These are phyloP conservation scores for Epichloe bromicola DNA, from an alignment of 2,329 filamentous ascomycete genomes.

Conservation along the genomic window DNA sequence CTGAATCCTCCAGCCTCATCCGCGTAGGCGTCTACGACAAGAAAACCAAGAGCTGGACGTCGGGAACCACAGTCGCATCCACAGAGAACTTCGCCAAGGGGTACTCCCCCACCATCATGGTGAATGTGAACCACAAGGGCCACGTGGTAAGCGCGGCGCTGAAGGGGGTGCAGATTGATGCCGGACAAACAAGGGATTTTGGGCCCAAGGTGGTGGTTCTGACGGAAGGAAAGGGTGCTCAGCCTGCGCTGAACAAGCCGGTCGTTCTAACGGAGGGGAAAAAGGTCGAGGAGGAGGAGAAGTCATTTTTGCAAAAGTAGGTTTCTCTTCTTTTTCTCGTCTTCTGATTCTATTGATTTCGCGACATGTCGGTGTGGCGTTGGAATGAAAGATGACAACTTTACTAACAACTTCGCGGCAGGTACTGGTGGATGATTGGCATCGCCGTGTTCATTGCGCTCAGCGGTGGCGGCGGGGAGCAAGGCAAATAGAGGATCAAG, in stretches of 20 bases:
- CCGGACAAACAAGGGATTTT: slow-evolving; percentile 52
- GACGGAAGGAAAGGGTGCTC: slow-evolving; percentile 33
- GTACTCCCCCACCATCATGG: slow-evolving; percentile 39
- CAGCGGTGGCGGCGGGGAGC: slow-evolving; percentile 33
- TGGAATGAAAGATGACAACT: background rate
- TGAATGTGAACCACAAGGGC: slow-evolving; percentile 34
- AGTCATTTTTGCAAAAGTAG: slow-evolving; percentile 55
- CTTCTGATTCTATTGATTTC: background rate
- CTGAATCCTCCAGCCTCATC: slow-evolving; percentile 32
- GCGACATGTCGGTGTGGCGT: background rate
- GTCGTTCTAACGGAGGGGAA: slow-evolving; percentile 50
- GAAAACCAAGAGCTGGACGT: slow-evolving; percentile 32
- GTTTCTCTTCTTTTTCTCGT: slow-evolving; percentile 13
- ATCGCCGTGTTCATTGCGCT: slow-evolving; percentile 40
- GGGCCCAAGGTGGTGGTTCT: slow-evolving; percentile 44
- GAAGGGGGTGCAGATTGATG: slow-evolving; percentile 47
- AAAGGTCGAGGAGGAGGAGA: slow-evolving; percentile 43
- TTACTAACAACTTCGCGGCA: slow-evolving; percentile 25
- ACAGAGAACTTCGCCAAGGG: slow-evolving; percentile 48
- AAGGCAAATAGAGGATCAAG: slow-evolving; percentile 27
- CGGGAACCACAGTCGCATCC: slow-evolving; percentile 42
- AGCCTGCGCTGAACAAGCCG: slow-evolving; percentile 49
- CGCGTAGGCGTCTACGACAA: slow-evolving; percentile 46
- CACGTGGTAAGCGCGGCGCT: slow-evolving; percentile 36
- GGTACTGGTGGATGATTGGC: slow-evolving; percentile 55